Percentiles rank a stretch among this genome's conserved stretches.
phyloP scores from a whole-genome alignment of 129 eudicot genomes.

The sunflower (Helianthus annuus) region HanXRQr2.0-SUNRISE NC_035449.2:187960497-187960996 shows the following conservation, averaged over 20 bases:
- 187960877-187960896: slow-evolving; percentile 61
- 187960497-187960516: neutral
- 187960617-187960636: slow-evolving; percentile 74
- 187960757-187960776: too few relatives aligned
- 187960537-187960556: slow-evolving; percentile 77
- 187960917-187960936: slow-evolving; percentile 67
- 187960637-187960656: slow-evolving; percentile 76
- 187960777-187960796: neutral
- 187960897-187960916: slow-evolving; percentile 73
- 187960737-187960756: too few relatives aligned
- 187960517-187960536: slow-evolving; percentile 30
- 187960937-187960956: slow-evolving; percentile 74
- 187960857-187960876: slow-evolving; percentile 60
- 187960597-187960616: slow-evolving; percentile 75
- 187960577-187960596: slow-evolving; percentile 72
- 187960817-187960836: neutral
- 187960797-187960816: too few relatives aligned
- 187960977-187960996: slow-evolving; percentile 57
- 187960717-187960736: slow-evolving; percentile 49
- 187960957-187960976: slow-evolving; percentile 70
- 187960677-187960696: slow-evolving; percentile 82
- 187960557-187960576: slow-evolving; percentile 83
- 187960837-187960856: slow-evolving; percentile 49
- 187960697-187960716: slow-evolving; percentile 74
- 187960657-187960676: slow-evolving; percentile 74